These are phyloP conservation scores for Globisporangium splendens DNA, from an alignment of 352 stramenopile species.

Conservation along the genomic window DNA sequence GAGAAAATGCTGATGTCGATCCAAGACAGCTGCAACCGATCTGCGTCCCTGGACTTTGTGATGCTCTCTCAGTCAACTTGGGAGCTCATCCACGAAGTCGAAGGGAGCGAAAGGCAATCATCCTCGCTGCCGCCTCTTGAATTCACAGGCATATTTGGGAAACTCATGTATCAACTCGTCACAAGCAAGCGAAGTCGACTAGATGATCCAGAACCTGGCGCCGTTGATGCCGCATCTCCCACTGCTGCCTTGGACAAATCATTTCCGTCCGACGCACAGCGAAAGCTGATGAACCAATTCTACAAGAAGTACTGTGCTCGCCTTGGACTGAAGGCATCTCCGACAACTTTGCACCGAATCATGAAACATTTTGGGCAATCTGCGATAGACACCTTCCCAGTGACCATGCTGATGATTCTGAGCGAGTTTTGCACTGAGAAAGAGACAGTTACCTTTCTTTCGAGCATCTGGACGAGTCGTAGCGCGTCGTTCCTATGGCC, in stretches of 20 bases:
- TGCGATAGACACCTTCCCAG: conserved; percentile 47
- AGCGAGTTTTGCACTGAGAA: conserved; percentile 26
- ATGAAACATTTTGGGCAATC: conserved; percentile 43
- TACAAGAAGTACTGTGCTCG: conserved; percentile 57
- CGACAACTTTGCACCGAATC: conserved; percentile 49
- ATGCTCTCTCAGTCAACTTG: conserved; percentile 53
- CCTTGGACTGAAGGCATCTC: conserved; percentile 32
- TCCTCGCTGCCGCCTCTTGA: not conserved
- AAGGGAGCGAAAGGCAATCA: conserved; percentile 10
- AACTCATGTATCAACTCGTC: conserved; percentile 30
- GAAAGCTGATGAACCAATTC: conserved; percentile 57
- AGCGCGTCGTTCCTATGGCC: conserved; percentile 38
- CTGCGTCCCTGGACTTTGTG: conserved; percentile 34
- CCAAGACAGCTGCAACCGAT: conserved; percentile 16
- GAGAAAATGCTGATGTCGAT: conserved; percentile 43
- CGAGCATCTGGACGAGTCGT: conserved; percentile 21
- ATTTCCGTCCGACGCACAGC: conserved; percentile 31
- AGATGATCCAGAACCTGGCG: not conserved
- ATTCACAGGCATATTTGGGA: conserved; percentile 28
- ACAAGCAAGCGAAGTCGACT: conserved; percentile 36
- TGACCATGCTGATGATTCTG: conserved; percentile 58
- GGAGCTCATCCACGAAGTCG: conserved; percentile 50
- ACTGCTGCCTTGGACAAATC: not conserved
- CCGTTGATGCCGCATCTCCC: not conserved
- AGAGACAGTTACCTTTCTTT: conserved; percentile 34